Evolutionary conservation across 371 early-diverging fungal genomes (phyloP).

Genomic region (Syncephalis plumigaleata): DNA sequence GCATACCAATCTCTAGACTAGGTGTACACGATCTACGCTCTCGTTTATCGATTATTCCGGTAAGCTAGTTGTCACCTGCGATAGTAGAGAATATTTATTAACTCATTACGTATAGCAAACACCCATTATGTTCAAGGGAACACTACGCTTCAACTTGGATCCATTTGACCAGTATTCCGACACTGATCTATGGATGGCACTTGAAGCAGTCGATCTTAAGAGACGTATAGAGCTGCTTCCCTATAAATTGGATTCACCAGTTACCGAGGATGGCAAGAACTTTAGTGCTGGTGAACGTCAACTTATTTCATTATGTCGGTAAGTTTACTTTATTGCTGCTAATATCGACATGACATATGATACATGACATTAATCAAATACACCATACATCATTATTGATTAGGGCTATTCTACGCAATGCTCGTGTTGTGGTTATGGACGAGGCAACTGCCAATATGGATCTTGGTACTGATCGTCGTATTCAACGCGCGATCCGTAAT

Average conservation of each 20-base stretch:
- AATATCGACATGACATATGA: constrained; percentile 4
- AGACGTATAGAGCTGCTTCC: constrained; percentile 20
- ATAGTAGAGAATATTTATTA: too few relatives aligned
- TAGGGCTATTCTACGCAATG: constrained; percentile 20
- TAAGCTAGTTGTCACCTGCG: too few relatives aligned
- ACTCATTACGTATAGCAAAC: too few relatives aligned
- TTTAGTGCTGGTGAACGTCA: constrained; percentile 41
- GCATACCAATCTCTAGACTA: constrained; percentile 38
- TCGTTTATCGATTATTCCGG: constrained; percentile 33
- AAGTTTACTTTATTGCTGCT: constrained; percentile 14
- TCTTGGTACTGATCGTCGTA: constrained; percentile 20
- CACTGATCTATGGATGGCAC: constrained; percentile 61
- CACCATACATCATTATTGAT: too few relatives aligned
- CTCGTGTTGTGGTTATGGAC: constrained; percentile 36
- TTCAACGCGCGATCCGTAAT: constrained; percentile 21
- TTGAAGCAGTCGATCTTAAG: constrained; percentile 58
- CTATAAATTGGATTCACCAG: constrained; percentile 11
- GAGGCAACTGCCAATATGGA: constrained; percentile 48
- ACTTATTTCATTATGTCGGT: constrained; percentile 20
- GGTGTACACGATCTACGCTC: constrained; percentile 40
- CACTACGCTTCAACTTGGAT: constrained; percentile 52
- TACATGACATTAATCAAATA: too few relatives aligned
- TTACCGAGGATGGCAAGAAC: constrained; percentile 26
- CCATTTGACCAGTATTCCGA: constrained; percentile 59
- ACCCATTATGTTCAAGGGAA: constrained; percentile 77